A percentile compares a stretch with the other conserved stretches of the same genome.
Evolutionary conservation across 2,329 filamentous ascomycete species (phyloP).

Genomic region (Botryosphaeria dothidea): DNA sequence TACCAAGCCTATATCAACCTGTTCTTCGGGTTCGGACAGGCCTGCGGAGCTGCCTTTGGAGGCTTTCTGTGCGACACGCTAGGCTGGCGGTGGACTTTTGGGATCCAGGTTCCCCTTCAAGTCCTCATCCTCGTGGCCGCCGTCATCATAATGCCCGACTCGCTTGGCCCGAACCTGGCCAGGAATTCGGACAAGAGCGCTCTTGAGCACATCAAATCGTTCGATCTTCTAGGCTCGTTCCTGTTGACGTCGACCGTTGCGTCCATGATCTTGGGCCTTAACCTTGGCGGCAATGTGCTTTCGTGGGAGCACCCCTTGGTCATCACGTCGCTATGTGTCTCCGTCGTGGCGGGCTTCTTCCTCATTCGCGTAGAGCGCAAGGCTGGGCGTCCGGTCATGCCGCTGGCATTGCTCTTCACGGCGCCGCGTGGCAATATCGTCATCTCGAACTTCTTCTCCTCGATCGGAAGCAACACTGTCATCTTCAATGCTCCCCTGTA

Average conservation of each 20-base stretch:
- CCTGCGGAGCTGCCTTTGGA: constrained; percentile 66
- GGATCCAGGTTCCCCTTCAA: constrained; percentile 53
- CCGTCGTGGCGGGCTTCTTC: constrained; percentile 40
- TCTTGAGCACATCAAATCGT: constrained; percentile 46
- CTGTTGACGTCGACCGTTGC: constrained; percentile 50
- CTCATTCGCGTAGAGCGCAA: constrained; percentile 43
- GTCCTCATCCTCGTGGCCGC: constrained; percentile 46
- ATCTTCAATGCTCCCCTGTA: constrained; percentile 73
- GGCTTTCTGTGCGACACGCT: constrained; percentile 69
- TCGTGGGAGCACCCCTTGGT: constrained; percentile 55
- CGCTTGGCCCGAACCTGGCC: constrained; percentile 48
- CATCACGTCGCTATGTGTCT: constrained; percentile 47
- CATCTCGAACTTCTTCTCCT: constrained; percentile 54
- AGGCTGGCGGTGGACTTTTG: constrained; percentile 73
- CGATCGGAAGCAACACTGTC: constrained; percentile 55
- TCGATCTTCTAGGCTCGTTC: constrained; percentile 52
- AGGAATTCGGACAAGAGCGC: constrained; percentile 43
- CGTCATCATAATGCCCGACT: constrained; percentile 44
- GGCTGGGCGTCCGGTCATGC: constrained; percentile 49
- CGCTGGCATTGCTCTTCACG: constrained; percentile 48
- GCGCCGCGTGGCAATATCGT: constrained; percentile 51
- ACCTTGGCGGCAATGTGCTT: constrained; percentile 55
- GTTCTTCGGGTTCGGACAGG: constrained; percentile 55
- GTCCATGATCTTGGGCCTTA: constrained; percentile 52
- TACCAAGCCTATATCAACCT: constrained; percentile 74